Evolutionary conservation across 805 yeast species (phyloP), one percentile per base, ranked within the genome.

Genomic region (Starmerella riodocensis): DNA sequence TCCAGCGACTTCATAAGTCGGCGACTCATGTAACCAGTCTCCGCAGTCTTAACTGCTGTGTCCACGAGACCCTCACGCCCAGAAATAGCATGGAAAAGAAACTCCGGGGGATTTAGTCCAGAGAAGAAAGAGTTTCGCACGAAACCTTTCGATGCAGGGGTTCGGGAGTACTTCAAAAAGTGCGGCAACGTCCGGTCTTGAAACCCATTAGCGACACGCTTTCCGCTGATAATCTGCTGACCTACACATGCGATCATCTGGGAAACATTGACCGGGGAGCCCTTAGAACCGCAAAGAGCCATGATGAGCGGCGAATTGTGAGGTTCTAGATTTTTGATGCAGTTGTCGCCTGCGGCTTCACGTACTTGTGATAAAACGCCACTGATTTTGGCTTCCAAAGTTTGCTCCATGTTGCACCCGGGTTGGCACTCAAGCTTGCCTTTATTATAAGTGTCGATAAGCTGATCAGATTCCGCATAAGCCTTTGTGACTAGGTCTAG

Each of bases 61-160:
- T 91, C 99, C 43, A 91, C 97, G 59, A 91, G 69, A 63, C 99
- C 99, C 70, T 91, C 99, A 69, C 99, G 82, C 58, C 99, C 99
- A 2, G 97, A 86, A 66, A 91, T 91, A 46, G 99, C 97, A 60
- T 91, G 99, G 72, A 93, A 91, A 49, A 88, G 66, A 59, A 88
- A 91, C 59, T 91, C 99, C 11, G 97, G 95, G 2, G 99, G 99
- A 13, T 86, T 71, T 50, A 91, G 67, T 7, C 99, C 99, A 25
- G 93, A 74, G 57, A 69, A 91, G 67, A 91, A 91, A 13, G 97
- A 88, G 59, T 93, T 88, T 60, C 94, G 71, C 19, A 91, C 98
- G 55, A 91, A 91, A 55, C 99, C 99, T 63, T 91, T 91, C 6
- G 95, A 83, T 49, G 88, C 95, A 1, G 98, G 98, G 30, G 96